Percentiles rank a stretch among this genome's conserved stretches.
phyloP scores from a whole-genome alignment of 176 grass and related monocot genomes.

The Panicum miliaceum region DNA sequence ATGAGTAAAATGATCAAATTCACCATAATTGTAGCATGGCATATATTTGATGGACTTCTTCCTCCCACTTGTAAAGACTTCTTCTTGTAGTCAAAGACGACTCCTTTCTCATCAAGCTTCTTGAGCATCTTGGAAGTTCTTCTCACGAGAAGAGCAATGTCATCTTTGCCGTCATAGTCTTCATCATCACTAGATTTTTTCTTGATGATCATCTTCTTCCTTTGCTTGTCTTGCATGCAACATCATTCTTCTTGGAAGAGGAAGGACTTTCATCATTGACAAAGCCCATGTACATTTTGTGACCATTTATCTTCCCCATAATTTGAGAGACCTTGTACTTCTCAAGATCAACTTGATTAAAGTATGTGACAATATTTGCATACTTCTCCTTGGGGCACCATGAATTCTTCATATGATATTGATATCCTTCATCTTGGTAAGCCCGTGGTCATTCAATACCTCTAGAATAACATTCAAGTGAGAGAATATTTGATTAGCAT shows the following conservation, averaged over 20 bases:
- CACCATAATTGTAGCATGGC: neutral
- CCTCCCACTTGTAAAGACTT: neutral
- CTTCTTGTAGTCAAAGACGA: neutral
- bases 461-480: neutral
- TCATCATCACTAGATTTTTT: no score
- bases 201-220: no score
- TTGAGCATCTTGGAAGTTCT: no score
- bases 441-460: neutral
- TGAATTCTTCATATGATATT: neutral
- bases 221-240: no score
- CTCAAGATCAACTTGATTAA: neutral
- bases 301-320: neutral
- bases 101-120: no score
- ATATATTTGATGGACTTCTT: neutral
- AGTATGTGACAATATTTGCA: no score
- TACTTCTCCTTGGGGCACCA: no score
- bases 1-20: neutral
- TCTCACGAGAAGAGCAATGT: no score
- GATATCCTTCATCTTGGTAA: neutral
- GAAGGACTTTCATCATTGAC: no score
- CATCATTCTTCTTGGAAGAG: no score
- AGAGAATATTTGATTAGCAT: neutral
- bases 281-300: neutral
- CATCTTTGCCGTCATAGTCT: no score
- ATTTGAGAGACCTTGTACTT: neutral